Evolutionary conservation across 768 basidiomycete genomes (phyloP), one percentile per base, ranked within the genome.

Genomic region (Rhodotorula taiwanensis): DNA sequence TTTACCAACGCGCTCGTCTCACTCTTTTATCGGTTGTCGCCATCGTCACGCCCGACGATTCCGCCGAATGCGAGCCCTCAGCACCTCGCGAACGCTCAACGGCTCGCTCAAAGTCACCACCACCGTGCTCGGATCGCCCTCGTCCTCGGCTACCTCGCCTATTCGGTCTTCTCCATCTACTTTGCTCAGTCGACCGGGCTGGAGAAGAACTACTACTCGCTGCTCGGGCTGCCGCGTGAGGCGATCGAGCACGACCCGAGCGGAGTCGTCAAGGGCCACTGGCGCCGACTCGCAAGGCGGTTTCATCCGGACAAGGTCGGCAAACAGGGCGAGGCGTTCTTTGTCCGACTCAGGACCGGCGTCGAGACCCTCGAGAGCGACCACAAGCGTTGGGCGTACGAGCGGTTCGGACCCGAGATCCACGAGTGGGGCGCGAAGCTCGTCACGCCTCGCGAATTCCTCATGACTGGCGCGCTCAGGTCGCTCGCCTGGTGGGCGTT

Each of bases 321-420:
- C 23, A 78, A 80, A 34, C 74, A 77, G 25, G 75, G 69, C 25
- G 84, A 84, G 67, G 79, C 79, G 18, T 57, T 83, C 31, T 92
- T 92, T 72, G 86, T 89, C 52, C 74, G 77, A 50, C 83, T 87
- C 8, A 77, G 87, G 62, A 82, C 85, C 71, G 86, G 83, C 39
- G 90, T 83, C 67, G 88, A 92, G 67, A 84, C 86, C 3, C 75
- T 92, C 31, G 88, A 85, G 73, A 80, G 88, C 67, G 89, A 89
- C 5, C 79, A 81, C 14, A 83, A 83, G 49, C 76, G 89, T 52
- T 91, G 89, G 77, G 89, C 88, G 0, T 92, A 92, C 74, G 89
- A 92, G 72, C 80, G 88, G 86, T 92, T 91, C 71, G 89, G 89
- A 0, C 84, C 87, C 16, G 83, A 83, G 36, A 86, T 84, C 7